These are phyloP conservation scores for Pseudozyma thailandica DNA, from an alignment of 1,284 basidiomycete genomes.

Conservation along the genomic window DNA sequence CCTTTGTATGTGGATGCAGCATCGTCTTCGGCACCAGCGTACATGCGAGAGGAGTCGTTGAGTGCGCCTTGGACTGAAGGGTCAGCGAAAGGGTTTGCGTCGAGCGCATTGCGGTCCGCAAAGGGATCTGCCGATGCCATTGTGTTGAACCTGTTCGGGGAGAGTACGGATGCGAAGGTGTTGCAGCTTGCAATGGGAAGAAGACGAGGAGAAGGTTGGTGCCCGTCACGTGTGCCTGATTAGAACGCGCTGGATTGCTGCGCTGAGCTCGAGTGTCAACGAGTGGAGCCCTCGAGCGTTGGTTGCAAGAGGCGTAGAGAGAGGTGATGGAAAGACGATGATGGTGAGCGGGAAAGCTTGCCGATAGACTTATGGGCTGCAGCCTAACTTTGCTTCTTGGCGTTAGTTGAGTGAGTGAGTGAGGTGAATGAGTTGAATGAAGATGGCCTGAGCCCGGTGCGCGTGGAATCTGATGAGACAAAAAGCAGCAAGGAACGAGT, in stretches of 20 bases:
- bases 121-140: slow-evolving; percentile 56
- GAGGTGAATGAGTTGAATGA: too few relatives aligned
- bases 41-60: slow-evolving; percentile 50
- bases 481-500: neutral
- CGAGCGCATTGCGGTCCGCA: slow-evolving; percentile 60
- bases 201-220: too few relatives aligned
- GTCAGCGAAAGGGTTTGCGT: slow-evolving; percentile 69
- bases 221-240: neutral
- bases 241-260: too few relatives aligned
- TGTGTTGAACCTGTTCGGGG: neutral
- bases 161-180: neutral
- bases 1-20: slow-evolving; percentile 43
- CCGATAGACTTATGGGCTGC: neutral
- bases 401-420: too few relatives aligned
- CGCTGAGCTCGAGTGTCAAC: neutral
- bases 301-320: too few relatives aligned
- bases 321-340: neutral
- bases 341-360: too few relatives aligned
- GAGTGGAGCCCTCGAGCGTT: too few relatives aligned
- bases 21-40: slow-evolving; percentile 47
- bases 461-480: slow-evolving; percentile 3
- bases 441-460: neutral
- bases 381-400: neutral
- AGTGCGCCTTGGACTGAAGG: slow-evolving; percentile 66
- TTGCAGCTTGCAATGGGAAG: too few relatives aligned